Evolutionary conservation across 169 alveolate species (phyloP), one percentile per base, ranked within the genome.

Genomic region (Eimeria necatrix): DNA sequence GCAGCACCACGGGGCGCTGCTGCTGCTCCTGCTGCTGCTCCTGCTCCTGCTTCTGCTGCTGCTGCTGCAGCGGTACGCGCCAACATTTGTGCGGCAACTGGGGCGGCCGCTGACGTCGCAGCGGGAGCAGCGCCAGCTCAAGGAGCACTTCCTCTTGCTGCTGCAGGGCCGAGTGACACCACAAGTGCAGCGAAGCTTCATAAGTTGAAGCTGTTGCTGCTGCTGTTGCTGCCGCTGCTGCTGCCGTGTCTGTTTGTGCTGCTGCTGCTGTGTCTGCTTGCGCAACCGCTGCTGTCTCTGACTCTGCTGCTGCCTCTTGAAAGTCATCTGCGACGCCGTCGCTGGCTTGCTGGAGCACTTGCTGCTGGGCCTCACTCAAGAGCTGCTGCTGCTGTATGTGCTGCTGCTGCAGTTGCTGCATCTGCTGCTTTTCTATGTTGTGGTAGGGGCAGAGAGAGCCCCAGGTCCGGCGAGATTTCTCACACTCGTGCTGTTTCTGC

Each of bases 61-160:
- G 85, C 71, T 80, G 89, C 89, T 80, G 64, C 89, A 10, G 64
- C 41, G 89, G 89, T 20, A 53, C 60, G 53, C 89, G 64, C 89
- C 89, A 80, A 46, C 89, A 80, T 32, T 18, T 51, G 70, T 51
- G 71, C 56, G 64, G 89, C 22, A 80, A 71, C 64, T 7, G 70
- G 48, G 56, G 89, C 18, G 12, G 4, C 49, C 48, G 14, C 24
- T 46, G 89, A 0, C 70, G 89, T 20, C 70, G 89, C 71, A 49
- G 20, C 46, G 89, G 89, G 18, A 80, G 89, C 89, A 80, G 70
- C 89, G 20, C 41, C 89, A 80, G 70, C 89, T 80, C 71, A n/a
- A 20, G 89, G 49, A 80, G 89, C 89, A 80, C 70, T 20, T 5
- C 48, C 5, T 6, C 16, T 51, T 80, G 89, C 64, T 80, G 64